Evolutionary conservation across 208 protist genomes (phyloP), one percentile per base, ranked within the genome.

Genomic region (Acanthamoeba polyphaga): DNA sequence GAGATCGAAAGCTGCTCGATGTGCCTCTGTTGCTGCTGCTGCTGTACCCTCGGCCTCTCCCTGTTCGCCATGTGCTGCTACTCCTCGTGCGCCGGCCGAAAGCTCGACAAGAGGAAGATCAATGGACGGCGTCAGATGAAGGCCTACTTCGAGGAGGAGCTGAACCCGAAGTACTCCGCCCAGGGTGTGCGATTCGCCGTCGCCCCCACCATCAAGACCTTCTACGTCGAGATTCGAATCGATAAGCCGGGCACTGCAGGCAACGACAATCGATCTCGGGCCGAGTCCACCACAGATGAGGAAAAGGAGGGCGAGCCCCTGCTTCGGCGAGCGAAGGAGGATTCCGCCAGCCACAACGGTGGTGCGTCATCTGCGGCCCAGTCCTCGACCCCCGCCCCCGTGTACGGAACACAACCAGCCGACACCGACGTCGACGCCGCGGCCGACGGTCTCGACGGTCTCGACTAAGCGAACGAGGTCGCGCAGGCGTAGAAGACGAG

Each of bases 61-160:
- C 66, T 70, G 10, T 92, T 17, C 62, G 64, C 62, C 60, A 70
- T 92, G 66, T 92, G 87, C 87, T 92, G 87, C 87, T 92, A 92
- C 15, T 92, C 87, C 1, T 92, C 64, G 34, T 70, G 58, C 66
- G 53, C 87, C 27, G 62, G 38, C 27, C 29, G 46, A 22, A 34
- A 19, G 22, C 58, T 78, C 1, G 46, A 92, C 66, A 78, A 70
- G 53, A 34, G 66, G 60, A 92, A 92, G 66, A 34, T 76, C n/a
- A 27, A 60, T 1, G 62, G 24, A 1, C 87, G 87, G 46, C 17
- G 46, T 10, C 64, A 76, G 15, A 92, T 92, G 58, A 92, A 92
- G 46, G 19, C 9, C 32, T 92, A 92, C 66, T 92, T 92, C 43
- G 87, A 92, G 60, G 38, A 84, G 13, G 87, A 92, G 46, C 62